Evolutionary conservation across 1,284 basidiomycete genomes (phyloP).

Genomic region (Marasmius sp.): DNA sequence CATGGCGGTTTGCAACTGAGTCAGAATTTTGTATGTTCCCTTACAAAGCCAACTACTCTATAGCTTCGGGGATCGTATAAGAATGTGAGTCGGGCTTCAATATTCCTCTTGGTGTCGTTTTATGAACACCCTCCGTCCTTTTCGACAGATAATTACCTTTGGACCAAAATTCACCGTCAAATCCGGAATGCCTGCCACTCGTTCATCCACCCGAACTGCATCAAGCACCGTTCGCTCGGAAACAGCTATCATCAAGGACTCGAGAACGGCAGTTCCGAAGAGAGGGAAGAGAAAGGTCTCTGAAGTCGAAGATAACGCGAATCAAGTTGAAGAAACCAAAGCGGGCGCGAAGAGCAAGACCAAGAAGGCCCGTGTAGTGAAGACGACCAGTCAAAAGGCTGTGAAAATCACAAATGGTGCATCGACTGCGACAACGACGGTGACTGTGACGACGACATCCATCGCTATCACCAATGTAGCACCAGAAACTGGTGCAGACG

Average conservation of each 20-base stretch:
- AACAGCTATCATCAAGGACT: constrained; percentile 2
- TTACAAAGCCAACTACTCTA: neutral
- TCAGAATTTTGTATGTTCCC: neutral
- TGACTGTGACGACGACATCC: neutral
- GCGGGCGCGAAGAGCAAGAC: constrained; percentile 1
- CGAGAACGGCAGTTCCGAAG: constrained; percentile 10
- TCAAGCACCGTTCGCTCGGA: constrained; percentile 11
- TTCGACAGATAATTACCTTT: neutral
- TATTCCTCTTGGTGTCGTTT: neutral
- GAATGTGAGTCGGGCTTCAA: neutral
- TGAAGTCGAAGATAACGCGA: neutral
- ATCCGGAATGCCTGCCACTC: constrained; percentile 37
- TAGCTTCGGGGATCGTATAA: neutral
- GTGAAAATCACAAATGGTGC: neutral
- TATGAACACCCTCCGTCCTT: neutral
- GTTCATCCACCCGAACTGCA: constrained; percentile 33
- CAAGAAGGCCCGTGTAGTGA: constrained; percentile 12
- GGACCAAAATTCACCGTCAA: neutral
- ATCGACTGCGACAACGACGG: neutral
- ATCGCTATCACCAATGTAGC: constrained; percentile 1
- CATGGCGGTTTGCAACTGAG: neutral
- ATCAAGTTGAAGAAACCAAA: neutral
- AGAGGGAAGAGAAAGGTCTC: constrained; percentile 25
- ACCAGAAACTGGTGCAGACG: neutral
- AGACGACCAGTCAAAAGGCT: neutral